phyloP scores from a whole-genome alignment of 176 grass and related monocot genomes.

The Musa itinerans region DNA sequence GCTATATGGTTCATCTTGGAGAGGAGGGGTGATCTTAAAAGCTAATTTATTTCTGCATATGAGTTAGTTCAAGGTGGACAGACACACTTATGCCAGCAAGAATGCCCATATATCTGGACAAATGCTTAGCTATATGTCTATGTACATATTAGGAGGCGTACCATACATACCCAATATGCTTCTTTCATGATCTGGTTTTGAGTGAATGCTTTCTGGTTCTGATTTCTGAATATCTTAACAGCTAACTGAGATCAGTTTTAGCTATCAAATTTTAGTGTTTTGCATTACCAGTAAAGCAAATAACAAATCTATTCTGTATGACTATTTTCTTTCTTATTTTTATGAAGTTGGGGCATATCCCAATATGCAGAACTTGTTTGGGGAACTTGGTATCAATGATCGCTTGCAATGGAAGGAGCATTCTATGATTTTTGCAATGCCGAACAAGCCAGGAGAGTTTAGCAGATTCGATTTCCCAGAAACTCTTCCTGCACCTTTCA shows the following conservation, averaged over 20 bases:
- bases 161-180: not conserved
- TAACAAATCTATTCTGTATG: not conserved
- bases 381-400: conserved; percentile 89
- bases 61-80: not conserved
- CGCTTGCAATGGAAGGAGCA: conserved; percentile 99
- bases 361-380: conserved; percentile 95
- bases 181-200: not conserved
- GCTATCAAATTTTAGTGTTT: not conserved
- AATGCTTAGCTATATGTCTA: not conserved
- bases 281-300: not conserved
- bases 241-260: not conserved
- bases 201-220: not conserved
- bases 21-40: not conserved
- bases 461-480: conserved; percentile 97
- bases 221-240: conserved; percentile 1
- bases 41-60: not conserved
- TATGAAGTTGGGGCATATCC: conserved; percentile 92
- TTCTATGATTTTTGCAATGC: conserved; percentile 99
- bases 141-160: not conserved
- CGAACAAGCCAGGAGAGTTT: conserved; percentile 86
- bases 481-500: conserved; percentile 76
- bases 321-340: not conserved
- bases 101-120: not conserved
- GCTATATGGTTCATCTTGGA: not conserved
- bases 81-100: too few species aligned